Base-by-base conservation (phyloP, 2,329 filamentous ascomycete genomes). In the Colletotrichum karsti region DNA sequence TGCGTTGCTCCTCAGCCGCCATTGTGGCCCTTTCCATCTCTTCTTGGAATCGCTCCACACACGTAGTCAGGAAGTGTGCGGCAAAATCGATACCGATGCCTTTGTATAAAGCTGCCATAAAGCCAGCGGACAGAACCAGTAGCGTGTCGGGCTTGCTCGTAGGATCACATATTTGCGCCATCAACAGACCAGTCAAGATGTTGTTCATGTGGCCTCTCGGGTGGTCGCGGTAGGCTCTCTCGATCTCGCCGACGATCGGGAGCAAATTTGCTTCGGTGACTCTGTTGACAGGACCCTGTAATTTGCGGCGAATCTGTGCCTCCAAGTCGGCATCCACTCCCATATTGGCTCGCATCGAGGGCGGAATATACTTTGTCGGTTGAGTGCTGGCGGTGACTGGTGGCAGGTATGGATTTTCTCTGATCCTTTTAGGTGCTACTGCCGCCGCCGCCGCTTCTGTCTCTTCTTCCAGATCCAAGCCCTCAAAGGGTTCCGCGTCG, bases 261-360 rank as follows among this genome's bases (percentile, higher is more conserved):
- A 97, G 79, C 70, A 99, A 85, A 73, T 96, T 98, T 39, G 94
- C 90, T 76, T 98, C 95, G 0, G 96, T 98, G 33, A 99, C 85
- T 76, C 95, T 92, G 79, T 99, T 99, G 76, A 99, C 87, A 18
- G 96, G 86, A 75, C 96, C 95, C 77, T 98, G 94, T 0, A 93
- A 85, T 75, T 97, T 93, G 69, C 93, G 90, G 66, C 90, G 90
- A 55, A 99, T 82, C 41, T 92, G 90, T 12, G 85, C 84, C 53
- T 92, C 83, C 44, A 87, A 83, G 77, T 97, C 92, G 1, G 87
- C 85, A 70, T 93, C 90, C 0, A 89, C 88, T 1, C 87, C 84
- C 3, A 87, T 80, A 35, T 86, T 82, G 72, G 87, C 90, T 51
- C 94, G 89, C 59, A 96, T 82, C 1, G 95, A 97, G 3, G 95